Evolutionary conservation across 768 basidiomycete species (phyloP), one percentile per base, ranked within the genome.

Genomic region (Suillus variegatus): DNA sequence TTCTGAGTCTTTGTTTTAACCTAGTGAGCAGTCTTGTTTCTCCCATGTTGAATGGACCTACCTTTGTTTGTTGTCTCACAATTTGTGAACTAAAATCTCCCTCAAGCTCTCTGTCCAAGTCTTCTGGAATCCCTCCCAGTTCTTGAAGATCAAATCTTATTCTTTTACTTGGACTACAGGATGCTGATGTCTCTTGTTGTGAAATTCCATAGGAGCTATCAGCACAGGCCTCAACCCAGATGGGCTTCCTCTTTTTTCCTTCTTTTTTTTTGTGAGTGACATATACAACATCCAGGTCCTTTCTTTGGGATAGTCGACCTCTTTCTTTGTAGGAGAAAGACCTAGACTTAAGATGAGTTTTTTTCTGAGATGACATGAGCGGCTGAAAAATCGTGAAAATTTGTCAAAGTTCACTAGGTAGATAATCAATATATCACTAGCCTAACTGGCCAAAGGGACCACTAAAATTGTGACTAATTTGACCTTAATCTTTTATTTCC

Each of bases 1-100:
- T 65, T 65, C 52, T 65, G 64, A 43, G 60, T 62, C 64, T 65
- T 25, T 14, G 7, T 20, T 41, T 47, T 5, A 25, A 43, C 20
- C n/a, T 60, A 47, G 40, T 46, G 16, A 18, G 36, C 47, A 49
- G 10, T 25, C 0, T n/a, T 5, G 4, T 60, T n/a, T 43, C 12
- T 20, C 8, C 6, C 12, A 20, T 46, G 40, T 25, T 60, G 14
- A 20, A 43, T 43, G 6, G 40, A 60, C 25, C 1, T 3, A 12
- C 60, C 12, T 62, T 62, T 5, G 47, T 62, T 62, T 62, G 46
- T 8, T 22, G 13, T 20, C 47, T 47, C 5, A 6, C 14, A 49
- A n/a, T 22, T 10, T 13, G 4, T 32, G 14, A 49, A 4, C 20
- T 20, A 40, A 40, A 47, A 62, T 49, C 61, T 6, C 36, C 36